phyloP scores from a whole-genome alignment of 2,329 filamentous ascomycete species.

The Xylaria multiplex region DNA sequence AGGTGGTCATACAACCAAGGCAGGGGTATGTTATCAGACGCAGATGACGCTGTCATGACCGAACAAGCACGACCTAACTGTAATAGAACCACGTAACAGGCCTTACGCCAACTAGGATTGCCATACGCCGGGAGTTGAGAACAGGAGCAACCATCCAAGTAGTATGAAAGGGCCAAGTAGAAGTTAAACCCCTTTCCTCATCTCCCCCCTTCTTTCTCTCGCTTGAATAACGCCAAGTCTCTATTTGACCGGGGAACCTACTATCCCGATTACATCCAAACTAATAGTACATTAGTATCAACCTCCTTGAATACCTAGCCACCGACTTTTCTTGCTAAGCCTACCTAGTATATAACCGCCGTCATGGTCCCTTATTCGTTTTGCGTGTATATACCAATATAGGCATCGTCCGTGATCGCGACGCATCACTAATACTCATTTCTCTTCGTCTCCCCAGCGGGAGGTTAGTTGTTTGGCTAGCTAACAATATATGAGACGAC shows the following conservation, averaged over 20 bases:
- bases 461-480: not conserved
- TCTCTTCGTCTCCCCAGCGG: not conserved
- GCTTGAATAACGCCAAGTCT: not conserved
- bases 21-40: constrained; percentile 11
- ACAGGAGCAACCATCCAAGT: not conserved
- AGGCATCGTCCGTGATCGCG: too few species aligned
- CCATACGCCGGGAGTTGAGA: not conserved
- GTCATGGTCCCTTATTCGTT: too few species aligned
- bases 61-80: not conserved
- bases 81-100: not conserved
- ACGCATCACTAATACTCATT: too few species aligned
- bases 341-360: too few species aligned
- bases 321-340: too few species aligned
- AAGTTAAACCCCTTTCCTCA: not conserved
- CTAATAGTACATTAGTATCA: not conserved
- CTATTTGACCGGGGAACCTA: not conserved
- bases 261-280: not conserved
- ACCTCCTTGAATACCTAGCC: too few species aligned
- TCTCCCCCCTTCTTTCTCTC: not conserved
- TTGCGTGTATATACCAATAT: too few species aligned
- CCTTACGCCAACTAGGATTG: not conserved
- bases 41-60: constrained; percentile 13
- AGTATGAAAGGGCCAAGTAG: not conserved
- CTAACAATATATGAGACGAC: too few species aligned
- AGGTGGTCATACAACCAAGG: not conserved